phyloP scores from a whole-genome alignment of 257 asterid genomes.

The Scutellaria baicalensis region DNA sequence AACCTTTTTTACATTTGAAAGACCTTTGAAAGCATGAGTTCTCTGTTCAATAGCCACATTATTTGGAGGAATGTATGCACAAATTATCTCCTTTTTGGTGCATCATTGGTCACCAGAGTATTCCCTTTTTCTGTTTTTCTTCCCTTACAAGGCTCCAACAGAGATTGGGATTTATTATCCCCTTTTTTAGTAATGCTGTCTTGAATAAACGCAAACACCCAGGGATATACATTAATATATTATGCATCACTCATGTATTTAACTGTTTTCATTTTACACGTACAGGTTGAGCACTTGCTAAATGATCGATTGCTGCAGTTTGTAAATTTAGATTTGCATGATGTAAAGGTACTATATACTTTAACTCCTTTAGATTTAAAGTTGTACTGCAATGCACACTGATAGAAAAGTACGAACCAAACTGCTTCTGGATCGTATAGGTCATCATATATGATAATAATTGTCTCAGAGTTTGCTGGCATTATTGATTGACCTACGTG shows the following conservation, averaged over 20 bases:
- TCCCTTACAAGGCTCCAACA: not conserved
- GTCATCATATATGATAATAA: constrained; percentile 5
- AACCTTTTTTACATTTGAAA: not conserved
- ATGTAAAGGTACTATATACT: constrained; percentile 72
- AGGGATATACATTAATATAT: not conserved
- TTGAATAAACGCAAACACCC: not conserved
- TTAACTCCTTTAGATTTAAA: not conserved
- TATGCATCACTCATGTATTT: not conserved
- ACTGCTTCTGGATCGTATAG: not conserved
- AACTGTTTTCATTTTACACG: constrained; percentile 8
- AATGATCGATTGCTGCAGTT: constrained; percentile 88
- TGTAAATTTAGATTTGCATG: constrained; percentile 88
- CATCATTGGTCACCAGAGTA: not conserved
- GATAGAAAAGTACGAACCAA: not conserved
- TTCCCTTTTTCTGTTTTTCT: not conserved
- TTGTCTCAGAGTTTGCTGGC: not conserved
- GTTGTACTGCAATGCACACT: not conserved
- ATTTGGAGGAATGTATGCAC: not conserved
- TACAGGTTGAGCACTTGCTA: constrained; percentile 93
- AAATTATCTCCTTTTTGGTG: not conserved
- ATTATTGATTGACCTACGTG: not conserved
- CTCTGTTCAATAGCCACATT: not conserved
- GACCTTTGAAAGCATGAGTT: not conserved
- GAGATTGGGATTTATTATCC: not conserved
- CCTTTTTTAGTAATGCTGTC: not conserved